These are phyloP conservation scores for Amniculicola lignicola DNA, from an alignment of 495 filamentous ascomycete genomes.

Conservation along the genomic window DNA sequence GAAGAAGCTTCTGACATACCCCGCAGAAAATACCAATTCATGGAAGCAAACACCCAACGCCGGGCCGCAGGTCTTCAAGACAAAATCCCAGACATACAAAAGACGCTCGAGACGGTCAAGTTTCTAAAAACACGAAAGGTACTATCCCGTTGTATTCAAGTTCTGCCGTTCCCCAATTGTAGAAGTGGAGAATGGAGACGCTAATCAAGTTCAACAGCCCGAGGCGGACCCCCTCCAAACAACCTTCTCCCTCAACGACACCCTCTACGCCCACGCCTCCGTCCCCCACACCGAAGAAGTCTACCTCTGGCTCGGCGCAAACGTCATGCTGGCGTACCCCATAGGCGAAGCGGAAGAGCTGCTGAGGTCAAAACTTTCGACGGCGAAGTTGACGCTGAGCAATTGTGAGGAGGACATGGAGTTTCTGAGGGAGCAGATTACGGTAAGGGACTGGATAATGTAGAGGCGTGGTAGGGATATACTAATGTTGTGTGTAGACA, in stretches of 20 bases:
- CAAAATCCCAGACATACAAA: conserved; percentile 95
- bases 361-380: conserved; percentile 70
- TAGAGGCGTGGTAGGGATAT: background rate
- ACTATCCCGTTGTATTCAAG: conserved; percentile 3
- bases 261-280: conserved; percentile 82
- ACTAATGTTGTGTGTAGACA: conserved; percentile 56
- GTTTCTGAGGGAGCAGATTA: conserved; percentile 94
- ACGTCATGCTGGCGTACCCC: conserved; percentile 96
- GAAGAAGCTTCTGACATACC: background rate
- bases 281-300: conserved; percentile 86
- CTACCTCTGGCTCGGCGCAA: conserved; percentile 94
- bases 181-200: conserved; percentile 4
- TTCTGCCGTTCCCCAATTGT: background rate
- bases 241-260: conserved; percentile 95
- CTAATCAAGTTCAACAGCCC: conserved; percentile 24
- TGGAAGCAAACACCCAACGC: conserved; percentile 89
- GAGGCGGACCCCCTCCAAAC: conserved; percentile 71
- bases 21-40: conserved; percentile 93
- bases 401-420: conserved; percentile 97
- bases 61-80: conserved; percentile 80
- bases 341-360: conserved; percentile 80
- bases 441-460: conserved; percentile 50
- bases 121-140: conserved; percentile 74
- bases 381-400: conserved; percentile 69
- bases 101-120: conserved; percentile 89